These are phyloP conservation scores for Claviceps paspali DNA, from an alignment of 2,329 filamentous ascomycete genomes.

Conservation along the genomic window DNA sequence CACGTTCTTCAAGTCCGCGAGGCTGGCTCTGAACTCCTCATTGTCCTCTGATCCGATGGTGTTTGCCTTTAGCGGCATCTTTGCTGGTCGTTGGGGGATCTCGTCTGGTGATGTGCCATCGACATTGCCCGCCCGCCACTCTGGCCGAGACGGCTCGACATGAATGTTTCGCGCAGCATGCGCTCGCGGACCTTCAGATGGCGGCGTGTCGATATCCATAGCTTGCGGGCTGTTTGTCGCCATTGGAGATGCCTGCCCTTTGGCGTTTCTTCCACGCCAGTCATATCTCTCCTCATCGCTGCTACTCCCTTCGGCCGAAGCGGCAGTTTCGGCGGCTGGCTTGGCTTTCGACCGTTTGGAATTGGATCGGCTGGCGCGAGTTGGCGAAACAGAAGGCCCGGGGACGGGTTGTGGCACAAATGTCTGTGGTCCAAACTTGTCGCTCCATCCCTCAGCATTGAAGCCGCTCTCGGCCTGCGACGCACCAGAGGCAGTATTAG, in stretches of 20 bases:
- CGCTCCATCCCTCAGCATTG: constrained; percentile 36
- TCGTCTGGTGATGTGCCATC: constrained; percentile 12
- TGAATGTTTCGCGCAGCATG: constrained; percentile 33
- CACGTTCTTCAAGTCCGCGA: constrained; percentile 40
- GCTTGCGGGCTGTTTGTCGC: constrained; percentile 35
- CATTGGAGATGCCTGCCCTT: constrained; percentile 11
- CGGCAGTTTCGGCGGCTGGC: constrained; percentile 27
- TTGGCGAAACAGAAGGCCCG: constrained; percentile 27
- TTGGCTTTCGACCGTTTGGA: constrained; percentile 48
- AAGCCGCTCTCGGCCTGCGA: constrained; percentile 22
- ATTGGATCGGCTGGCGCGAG: constrained; percentile 26
- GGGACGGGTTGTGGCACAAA: constrained; percentile 32
- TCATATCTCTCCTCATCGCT: constrained; percentile 26
- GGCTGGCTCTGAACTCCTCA: constrained; percentile 37
- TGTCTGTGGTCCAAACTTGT: constrained; percentile 37
- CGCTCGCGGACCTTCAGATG: constrained; percentile 11
- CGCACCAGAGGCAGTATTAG: constrained; percentile 10
- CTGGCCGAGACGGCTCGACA: constrained; percentile 42
- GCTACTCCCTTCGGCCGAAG: constrained; percentile 31
- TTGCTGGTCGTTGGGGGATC: constrained; percentile 7
- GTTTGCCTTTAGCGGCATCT: constrained; percentile 17
- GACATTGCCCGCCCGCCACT: constrained; percentile 40
- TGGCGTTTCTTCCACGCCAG: constrained; percentile 20
- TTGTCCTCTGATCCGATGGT: constrained; percentile 38
- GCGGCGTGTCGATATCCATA: constrained; percentile 50